These are phyloP conservation scores for Dryas octopetala DNA, from an alignment of 306 rosid genomes.

Conservation along the genomic window DNA sequence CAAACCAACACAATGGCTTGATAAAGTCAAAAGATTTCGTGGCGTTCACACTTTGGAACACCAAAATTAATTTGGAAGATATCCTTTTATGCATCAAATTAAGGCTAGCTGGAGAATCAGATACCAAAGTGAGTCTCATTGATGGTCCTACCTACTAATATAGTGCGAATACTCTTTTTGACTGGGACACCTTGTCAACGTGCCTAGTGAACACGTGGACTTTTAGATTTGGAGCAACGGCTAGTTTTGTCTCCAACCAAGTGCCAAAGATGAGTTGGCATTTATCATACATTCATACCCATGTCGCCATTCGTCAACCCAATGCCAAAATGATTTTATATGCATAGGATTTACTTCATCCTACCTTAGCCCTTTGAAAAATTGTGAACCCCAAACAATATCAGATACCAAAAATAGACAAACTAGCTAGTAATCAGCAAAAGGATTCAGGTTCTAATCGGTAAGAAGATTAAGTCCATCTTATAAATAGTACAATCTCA, in stretches of 20 bases:
- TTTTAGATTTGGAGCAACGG: background rate
- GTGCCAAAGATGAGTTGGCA: constrained; percentile 6
- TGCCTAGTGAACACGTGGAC: background rate
- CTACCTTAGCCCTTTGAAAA: background rate
- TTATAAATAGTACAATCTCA: background rate
- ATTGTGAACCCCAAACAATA: background rate
- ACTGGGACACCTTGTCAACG: background rate
- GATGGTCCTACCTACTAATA: background rate
- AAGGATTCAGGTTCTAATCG: background rate
- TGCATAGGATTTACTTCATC: background rate
- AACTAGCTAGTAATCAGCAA: background rate
- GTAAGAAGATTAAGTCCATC: background rate
- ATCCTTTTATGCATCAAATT: too few species aligned
- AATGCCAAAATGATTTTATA: background rate
- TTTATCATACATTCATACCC: background rate
- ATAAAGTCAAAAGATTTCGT: background rate
- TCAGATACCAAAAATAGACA: background rate
- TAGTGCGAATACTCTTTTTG: background rate
- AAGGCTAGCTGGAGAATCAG: background rate
- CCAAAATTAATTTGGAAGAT: background rate
- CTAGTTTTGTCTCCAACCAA: background rate
- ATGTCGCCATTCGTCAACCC: background rate
- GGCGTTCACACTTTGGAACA: background rate
- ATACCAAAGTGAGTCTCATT: background rate
- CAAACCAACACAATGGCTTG: background rate